A percentile compares a stretch with the other conserved stretches of the same genome.
These are phyloP conservation scores for Vanilla planifolia DNA, from an alignment of 106 monocot species.

Conservation along the genomic window DNA sequence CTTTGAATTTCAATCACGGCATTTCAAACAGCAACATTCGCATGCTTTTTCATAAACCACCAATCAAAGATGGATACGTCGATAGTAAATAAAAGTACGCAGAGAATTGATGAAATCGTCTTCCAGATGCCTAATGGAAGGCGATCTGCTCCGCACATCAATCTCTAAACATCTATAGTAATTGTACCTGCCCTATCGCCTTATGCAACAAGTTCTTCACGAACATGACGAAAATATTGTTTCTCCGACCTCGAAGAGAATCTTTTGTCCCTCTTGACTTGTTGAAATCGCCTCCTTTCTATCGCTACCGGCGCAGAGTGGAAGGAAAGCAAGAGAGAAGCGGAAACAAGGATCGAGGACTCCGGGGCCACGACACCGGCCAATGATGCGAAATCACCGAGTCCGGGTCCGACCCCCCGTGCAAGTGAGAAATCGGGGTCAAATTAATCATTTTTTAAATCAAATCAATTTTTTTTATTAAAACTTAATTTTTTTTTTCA, in stretches of 20 bases:
- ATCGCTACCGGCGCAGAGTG: neutral
- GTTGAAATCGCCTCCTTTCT: neutral
- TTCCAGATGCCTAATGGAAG: neutral
- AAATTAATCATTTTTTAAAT: too few relatives aligned
- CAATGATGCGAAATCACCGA: too few relatives aligned
- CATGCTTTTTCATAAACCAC: neutral
- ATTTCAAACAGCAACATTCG: constrained; percentile 4
- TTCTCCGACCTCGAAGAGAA: neutral
- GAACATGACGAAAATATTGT: constrained; percentile 1
- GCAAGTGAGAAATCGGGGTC: neutral
- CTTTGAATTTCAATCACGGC: neutral
- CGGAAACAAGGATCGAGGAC: neutral
- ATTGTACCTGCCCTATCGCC: constrained; percentile 5
- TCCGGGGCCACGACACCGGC: neutral
- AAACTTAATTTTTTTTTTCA: too few relatives aligned
- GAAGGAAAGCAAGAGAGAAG: neutral
- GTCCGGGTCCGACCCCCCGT: too few relatives aligned
- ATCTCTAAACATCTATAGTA: neutral
- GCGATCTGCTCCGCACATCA: neutral
- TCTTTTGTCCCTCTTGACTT: neutral
- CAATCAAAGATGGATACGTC: neutral
- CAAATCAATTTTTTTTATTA: too few relatives aligned
- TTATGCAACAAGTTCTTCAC: constrained; percentile 8
- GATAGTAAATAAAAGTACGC: neutral
- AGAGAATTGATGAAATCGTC: neutral